Evolutionary conservation across 495 filamentous ascomycete species (phyloP).

Genomic region (Penicillium robsamsonii): DNA sequence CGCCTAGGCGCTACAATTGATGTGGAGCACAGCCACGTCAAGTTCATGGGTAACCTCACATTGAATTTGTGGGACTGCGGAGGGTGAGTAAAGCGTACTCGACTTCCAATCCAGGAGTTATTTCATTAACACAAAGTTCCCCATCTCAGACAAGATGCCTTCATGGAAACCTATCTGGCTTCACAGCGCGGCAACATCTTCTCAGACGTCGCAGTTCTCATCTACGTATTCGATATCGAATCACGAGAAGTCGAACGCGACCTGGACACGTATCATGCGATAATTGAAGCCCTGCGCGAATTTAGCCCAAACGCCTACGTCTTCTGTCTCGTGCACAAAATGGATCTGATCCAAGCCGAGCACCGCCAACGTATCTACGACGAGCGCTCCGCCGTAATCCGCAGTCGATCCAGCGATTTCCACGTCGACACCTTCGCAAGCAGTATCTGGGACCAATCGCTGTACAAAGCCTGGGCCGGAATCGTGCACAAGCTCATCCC

Average conservation of each 20-base stretch:
- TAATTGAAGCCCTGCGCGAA: constrained; percentile 80
- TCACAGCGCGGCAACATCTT: constrained; percentile 95
- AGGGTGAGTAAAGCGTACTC: constrained; percentile 53
- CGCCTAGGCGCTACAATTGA: constrained; percentile 96
- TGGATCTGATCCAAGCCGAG: constrained; percentile 88
- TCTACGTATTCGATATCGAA: constrained; percentile 99
- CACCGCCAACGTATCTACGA: constrained; percentile 77
- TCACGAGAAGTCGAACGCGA: constrained; percentile 90
- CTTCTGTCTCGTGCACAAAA: constrained; percentile 95
- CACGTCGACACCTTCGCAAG: constrained; percentile 76
- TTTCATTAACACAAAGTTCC: background rate
- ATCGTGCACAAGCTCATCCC: constrained; percentile 96
- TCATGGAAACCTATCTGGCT: constrained; percentile 95
- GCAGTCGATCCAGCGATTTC: constrained; percentile 71
- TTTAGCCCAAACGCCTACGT: constrained; percentile 80
- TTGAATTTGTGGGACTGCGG: constrained; percentile 99
- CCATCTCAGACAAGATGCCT: constrained; percentile 80
- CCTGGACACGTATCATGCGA: constrained; percentile 80
- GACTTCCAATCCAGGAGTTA: background rate
- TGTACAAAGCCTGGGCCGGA: constrained; percentile 97
- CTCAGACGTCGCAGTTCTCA: constrained; percentile 90
- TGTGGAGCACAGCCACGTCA: constrained; percentile 95
- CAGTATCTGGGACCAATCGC: constrained; percentile 95
- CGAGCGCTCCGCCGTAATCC: constrained; percentile 69
- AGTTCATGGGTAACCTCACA: constrained; percentile 95